These are phyloP conservation scores for Coemansia sp. DNA, from an alignment of 192 early-diverging fungal species.

Conservation along the genomic window DNA sequence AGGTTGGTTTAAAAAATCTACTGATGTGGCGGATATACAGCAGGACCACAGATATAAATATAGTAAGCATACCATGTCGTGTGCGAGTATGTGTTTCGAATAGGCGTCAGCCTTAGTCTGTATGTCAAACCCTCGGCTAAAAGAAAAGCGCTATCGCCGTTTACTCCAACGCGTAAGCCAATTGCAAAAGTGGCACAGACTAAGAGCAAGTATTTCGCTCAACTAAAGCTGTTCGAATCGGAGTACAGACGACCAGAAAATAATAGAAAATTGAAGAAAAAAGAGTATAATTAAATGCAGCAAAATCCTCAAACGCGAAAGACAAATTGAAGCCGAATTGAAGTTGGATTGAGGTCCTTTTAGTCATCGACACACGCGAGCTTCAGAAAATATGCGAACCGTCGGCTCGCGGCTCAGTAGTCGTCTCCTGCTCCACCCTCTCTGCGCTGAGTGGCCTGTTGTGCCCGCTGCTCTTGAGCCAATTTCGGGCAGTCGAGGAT, in stretches of 20 bases:
- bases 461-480: slow-evolving; percentile 67
- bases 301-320: slow-evolving; percentile 3
- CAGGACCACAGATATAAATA: not conserved
- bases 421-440: slow-evolving; percentile 38
- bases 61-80: not conserved
- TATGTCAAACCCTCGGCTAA: not conserved
- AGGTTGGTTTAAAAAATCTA: not conserved
- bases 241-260: not conserved
- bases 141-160: not conserved
- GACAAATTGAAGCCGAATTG: not conserved
- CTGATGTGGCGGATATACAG: not conserved
- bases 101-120: not conserved
- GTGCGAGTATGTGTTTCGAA: not conserved
- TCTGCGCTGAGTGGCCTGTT: slow-evolving; percentile 42
- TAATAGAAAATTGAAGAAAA: not conserved
- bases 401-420: slow-evolving; percentile 29
- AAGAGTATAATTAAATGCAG: not conserved
- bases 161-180: not conserved
- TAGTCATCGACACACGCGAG: not conserved
- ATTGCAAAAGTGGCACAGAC: not conserved
- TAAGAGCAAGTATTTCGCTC: not conserved
- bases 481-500: slow-evolving; percentile 87
- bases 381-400: not conserved
- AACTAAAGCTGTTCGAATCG: not conserved
- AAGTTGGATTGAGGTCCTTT: too few species aligned